phyloP scores from a whole-genome alignment of 768 basidiomycete genomes.

The Trichaptum fuscoviolaceum region DNA sequence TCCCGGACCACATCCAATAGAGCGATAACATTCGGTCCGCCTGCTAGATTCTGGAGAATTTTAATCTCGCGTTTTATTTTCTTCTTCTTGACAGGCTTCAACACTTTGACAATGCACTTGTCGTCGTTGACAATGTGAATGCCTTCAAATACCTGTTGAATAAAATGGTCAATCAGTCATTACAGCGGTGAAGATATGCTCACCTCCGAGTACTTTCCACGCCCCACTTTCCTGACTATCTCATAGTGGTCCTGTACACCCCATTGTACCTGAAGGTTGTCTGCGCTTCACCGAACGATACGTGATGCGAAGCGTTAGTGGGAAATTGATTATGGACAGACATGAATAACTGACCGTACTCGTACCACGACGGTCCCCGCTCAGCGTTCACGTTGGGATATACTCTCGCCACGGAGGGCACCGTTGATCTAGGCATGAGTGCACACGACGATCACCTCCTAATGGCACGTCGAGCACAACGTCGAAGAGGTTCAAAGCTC shows the following conservation, averaged over 20 bases:
- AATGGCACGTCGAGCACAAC: neutral
- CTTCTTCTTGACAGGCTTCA: slow-evolving; percentile 99
- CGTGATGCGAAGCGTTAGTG: slow-evolving; percentile 4
- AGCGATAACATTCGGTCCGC: slow-evolving; percentile 91
- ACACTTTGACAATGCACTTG: slow-evolving; percentile 97
- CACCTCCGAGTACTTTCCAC: slow-evolving; percentile 95
- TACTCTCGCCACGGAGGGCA: slow-evolving; percentile 68
- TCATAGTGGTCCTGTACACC: slow-evolving; percentile 97
- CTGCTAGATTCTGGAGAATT: slow-evolving; percentile 93
- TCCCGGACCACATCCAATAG: slow-evolving; percentile 95
- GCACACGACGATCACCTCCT: neutral
- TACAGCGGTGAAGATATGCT: slow-evolving; percentile 16
- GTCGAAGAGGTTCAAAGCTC: neutral
- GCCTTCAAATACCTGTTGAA: slow-evolving; percentile 79
- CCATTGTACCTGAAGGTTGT: slow-evolving; percentile 97
- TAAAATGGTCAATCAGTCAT: neutral
- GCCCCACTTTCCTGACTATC: slow-evolving; percentile 92
- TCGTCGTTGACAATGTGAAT: slow-evolving; percentile 86
- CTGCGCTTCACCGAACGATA: slow-evolving; percentile 32
- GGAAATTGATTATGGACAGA: slow-evolving; percentile 10
- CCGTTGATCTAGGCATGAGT: slow-evolving; percentile 1
- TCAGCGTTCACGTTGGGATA: slow-evolving; percentile 87
- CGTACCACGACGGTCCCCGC: slow-evolving; percentile 88
- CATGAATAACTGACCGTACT: slow-evolving; percentile 67
- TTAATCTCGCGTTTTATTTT: slow-evolving; percentile 99